Percentiles rank a stretch among this genome's conserved stretches.
Evolutionary conservation across 345 rosid genomes (phyloP).

Genomic region (Brassica juncea): DNA sequence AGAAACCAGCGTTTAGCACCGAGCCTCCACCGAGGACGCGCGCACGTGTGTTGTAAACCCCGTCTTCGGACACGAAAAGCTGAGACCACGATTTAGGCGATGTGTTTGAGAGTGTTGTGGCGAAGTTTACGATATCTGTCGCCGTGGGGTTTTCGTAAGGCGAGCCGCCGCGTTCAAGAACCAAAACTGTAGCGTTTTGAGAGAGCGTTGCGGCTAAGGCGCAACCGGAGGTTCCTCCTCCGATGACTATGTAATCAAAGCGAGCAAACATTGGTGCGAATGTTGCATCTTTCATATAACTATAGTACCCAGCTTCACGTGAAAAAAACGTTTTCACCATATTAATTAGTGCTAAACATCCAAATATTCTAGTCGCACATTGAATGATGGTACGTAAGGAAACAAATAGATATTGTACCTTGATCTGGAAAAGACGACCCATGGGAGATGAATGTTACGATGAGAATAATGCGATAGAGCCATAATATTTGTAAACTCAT

Average conservation of each 20-base stretch:
- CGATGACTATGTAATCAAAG: slow-evolving; percentile 75
- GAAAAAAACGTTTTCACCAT: background rate
- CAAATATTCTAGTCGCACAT: background rate
- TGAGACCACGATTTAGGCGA: slow-evolving; percentile 63
- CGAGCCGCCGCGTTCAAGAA: slow-evolving; percentile 80
- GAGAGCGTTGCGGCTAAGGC: slow-evolving; percentile 75
- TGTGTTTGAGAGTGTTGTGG: slow-evolving; percentile 42
- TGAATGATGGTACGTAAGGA: background rate
- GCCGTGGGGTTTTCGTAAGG: slow-evolving; percentile 55
- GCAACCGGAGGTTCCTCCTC: slow-evolving; percentile 89
- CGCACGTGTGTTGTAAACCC: slow-evolving; percentile 77
- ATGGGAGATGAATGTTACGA: slow-evolving; percentile 33
- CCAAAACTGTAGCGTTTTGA: slow-evolving; percentile 54
- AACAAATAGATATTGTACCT: slow-evolving; percentile 40
- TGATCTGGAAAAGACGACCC: slow-evolving; percentile 44
- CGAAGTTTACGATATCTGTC: slow-evolving; percentile 49
- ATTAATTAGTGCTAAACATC: background rate
- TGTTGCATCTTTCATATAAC: slow-evolving; percentile 62
- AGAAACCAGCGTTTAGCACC: slow-evolving; percentile 77
- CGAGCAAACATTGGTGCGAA: slow-evolving; percentile 49
- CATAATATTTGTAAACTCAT: slow-evolving; percentile 36
- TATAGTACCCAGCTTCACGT: slow-evolving; percentile 52
- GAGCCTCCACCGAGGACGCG: slow-evolving; percentile 91
- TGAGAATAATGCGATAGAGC: slow-evolving; percentile 32
- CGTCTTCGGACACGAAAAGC: slow-evolving; percentile 69